Evolutionary conservation across 306 rosid species (phyloP).

Genomic region (Inga oerstediana): DNA sequence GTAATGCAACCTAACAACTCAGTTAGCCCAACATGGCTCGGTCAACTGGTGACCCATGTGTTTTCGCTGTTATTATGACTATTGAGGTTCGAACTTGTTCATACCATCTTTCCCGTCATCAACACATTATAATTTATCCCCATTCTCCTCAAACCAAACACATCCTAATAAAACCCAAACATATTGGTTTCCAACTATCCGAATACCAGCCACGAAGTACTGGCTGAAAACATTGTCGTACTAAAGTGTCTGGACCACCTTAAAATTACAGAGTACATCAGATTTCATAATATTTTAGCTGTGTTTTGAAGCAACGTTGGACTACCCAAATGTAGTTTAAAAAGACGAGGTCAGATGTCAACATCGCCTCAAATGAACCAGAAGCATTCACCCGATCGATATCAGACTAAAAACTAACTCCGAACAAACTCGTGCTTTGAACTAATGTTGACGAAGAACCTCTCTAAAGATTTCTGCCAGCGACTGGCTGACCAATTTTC

Average conservation of each 20-base stretch:
- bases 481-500: background rate
- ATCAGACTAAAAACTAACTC: background rate
- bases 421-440: background rate
- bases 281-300: background rate
- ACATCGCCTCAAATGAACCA: background rate
- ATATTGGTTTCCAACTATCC: background rate
- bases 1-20: background rate
- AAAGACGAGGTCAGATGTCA: background rate
- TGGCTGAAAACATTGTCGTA: background rate
- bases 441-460: background rate
- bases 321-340: background rate
- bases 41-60: background rate
- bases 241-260: background rate
- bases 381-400: background rate
- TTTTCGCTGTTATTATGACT: background rate
- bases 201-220: background rate
- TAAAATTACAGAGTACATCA: background rate
- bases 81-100: too few relatives aligned
- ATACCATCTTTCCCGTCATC: too few relatives aligned
- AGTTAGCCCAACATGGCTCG: background rate
- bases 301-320: background rate
- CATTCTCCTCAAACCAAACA: too few relatives aligned
- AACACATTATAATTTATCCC: too few relatives aligned
- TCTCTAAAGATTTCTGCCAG: background rate
- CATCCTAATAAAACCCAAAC: too few relatives aligned